Evolutionary conservation across 352 stramenopile genomes (phyloP).

Genomic region (Phytophthora pini): DNA sequence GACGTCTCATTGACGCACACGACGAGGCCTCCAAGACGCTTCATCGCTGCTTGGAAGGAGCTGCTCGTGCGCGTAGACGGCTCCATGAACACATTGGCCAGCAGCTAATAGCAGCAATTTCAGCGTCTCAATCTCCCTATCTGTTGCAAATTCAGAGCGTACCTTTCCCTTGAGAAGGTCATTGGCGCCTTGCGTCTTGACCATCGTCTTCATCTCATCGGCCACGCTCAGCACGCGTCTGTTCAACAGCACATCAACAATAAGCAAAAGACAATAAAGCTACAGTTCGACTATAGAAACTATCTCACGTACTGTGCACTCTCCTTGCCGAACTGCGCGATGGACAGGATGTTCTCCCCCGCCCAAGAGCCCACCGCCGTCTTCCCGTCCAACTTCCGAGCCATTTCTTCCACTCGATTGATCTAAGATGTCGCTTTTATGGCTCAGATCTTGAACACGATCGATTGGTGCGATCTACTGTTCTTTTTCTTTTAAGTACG

Average conservation of each 20-base stretch:
- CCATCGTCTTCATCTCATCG: slow-evolving; percentile 87
- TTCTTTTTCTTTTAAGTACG: slow-evolving; percentile 4
- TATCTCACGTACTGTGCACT: slow-evolving; percentile 65
- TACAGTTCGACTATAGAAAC: background rate
- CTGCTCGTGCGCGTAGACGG: slow-evolving; percentile 97
- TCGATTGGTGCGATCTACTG: slow-evolving; percentile 3
- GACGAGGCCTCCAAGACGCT: slow-evolving; percentile 95
- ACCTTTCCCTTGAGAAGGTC: slow-evolving; percentile 89
- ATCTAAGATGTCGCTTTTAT: slow-evolving; percentile 5
- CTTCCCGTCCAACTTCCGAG: slow-evolving; percentile 62
- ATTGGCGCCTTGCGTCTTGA: slow-evolving; percentile 70
- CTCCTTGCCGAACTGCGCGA: slow-evolving; percentile 77
- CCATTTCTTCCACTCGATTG: slow-evolving; percentile 18
- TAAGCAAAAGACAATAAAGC: background rate
- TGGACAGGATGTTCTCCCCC: slow-evolving; percentile 80
- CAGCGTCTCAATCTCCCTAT: background rate
- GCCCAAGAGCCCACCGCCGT: slow-evolving; percentile 62
- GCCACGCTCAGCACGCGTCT: slow-evolving; percentile 78
- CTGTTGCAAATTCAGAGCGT: background rate
- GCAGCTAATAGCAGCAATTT: slow-evolving; percentile 55
- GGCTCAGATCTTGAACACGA: background rate
- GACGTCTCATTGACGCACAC: slow-evolving; percentile 94
- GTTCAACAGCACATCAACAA: slow-evolving; percentile 11
- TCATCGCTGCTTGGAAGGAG: slow-evolving; percentile 98
- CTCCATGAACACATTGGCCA: slow-evolving; percentile 99